These are phyloP conservation scores for Xylaria sp. DNA, from an alignment of 2,329 filamentous ascomycete species.

Conservation along the genomic window DNA sequence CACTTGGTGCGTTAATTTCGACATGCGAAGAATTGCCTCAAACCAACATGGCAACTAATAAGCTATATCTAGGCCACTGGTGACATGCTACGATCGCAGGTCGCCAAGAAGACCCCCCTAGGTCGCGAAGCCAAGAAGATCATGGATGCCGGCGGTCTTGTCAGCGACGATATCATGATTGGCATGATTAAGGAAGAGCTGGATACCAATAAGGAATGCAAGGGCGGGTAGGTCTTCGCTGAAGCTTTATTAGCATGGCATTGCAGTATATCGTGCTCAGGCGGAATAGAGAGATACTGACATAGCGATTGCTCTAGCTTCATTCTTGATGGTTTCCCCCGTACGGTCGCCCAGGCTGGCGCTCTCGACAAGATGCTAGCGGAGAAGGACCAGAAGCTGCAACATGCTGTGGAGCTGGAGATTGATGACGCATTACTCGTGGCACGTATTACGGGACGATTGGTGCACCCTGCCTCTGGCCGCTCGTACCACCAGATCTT, in stretches of 20 bases:
- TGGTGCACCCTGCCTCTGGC: conserved; percentile 94
- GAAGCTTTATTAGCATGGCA: conserved; percentile 19
- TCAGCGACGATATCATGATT: conserved; percentile 99
- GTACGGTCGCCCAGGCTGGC: conserved; percentile 94
- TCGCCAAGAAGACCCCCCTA: conserved; percentile 94
- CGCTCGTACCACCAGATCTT: conserved; percentile 98
- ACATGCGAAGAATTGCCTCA: conserved; percentile 36
- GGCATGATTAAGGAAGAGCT: conserved; percentile 99
- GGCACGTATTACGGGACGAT: conserved; percentile 92
- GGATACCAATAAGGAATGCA: conserved; percentile 92
- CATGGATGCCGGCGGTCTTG: conserved; percentile 97
- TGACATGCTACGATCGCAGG: conserved; percentile 98
- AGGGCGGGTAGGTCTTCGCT: conserved; percentile 79
- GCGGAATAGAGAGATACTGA: conserved; percentile 38
- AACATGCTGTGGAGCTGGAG: conserved; percentile 95
- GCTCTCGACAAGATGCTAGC: conserved; percentile 92
- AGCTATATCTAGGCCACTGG: conserved; percentile 78
- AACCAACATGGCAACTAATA: conserved; percentile 19
- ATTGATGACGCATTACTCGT: conserved; percentile 96
- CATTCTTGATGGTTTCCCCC: conserved; percentile 98
- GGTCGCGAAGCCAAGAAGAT: conserved; percentile 99
- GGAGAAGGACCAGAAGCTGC: conserved; percentile 81
- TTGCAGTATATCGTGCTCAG: neutral
- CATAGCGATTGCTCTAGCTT: conserved; percentile 68
- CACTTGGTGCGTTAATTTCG: conserved; percentile 76